A percentile compares a stretch with the other conserved stretches of the same genome.
These are phyloP conservation scores for Austroboletus sp. DNA, from an alignment of 1,284 basidiomycete species.

Conservation along the genomic window DNA sequence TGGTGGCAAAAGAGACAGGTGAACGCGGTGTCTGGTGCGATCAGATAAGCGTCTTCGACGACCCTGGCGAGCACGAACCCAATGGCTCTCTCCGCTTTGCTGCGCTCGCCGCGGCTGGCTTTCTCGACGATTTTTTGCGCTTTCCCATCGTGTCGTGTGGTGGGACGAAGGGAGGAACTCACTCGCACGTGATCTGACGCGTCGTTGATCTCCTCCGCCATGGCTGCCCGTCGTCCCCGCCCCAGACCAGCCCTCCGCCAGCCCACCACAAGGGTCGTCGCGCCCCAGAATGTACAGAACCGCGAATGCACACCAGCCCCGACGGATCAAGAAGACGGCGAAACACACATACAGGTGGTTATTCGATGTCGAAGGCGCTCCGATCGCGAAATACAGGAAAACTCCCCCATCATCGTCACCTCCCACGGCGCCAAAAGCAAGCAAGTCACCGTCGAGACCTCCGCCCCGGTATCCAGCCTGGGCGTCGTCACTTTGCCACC, in stretches of 20 bases:
- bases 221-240: slow-evolving; percentile 31
- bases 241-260: slow-evolving; percentile 9
- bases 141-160: slow-evolving; percentile 56
- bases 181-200: slow-evolving; percentile 34
- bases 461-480: slow-evolving; percentile 55
- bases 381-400: slow-evolving; percentile 74
- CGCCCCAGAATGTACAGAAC: too few species aligned
- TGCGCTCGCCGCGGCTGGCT: slow-evolving; percentile 47
- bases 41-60: slow-evolving; percentile 6
- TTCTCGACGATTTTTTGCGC: slow-evolving; percentile 79
- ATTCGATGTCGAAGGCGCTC: slow-evolving; percentile 79
- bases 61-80: slow-evolving; percentile 41
- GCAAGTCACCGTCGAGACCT: slow-evolving; percentile 75
- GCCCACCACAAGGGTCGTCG: too few species aligned
- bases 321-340: slow-evolving; percentile 39
- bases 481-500: slow-evolving; percentile 62
- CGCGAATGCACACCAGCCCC: slow-evolving; percentile 14
- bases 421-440: slow-evolving; percentile 67
- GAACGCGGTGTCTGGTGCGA: slow-evolving; percentile 59
- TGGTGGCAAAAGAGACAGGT: slow-evolving; percentile 89
- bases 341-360: slow-evolving; percentile 86
- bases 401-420: slow-evolving; percentile 76
- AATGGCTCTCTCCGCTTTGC: slow-evolving; percentile 59
- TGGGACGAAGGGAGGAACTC: not conserved
- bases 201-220: slow-evolving; percentile 18